Conservation (phyloP, 2,329 filamentous ascomycete genomes). For the Phyllosticta citriasiana region DNA sequence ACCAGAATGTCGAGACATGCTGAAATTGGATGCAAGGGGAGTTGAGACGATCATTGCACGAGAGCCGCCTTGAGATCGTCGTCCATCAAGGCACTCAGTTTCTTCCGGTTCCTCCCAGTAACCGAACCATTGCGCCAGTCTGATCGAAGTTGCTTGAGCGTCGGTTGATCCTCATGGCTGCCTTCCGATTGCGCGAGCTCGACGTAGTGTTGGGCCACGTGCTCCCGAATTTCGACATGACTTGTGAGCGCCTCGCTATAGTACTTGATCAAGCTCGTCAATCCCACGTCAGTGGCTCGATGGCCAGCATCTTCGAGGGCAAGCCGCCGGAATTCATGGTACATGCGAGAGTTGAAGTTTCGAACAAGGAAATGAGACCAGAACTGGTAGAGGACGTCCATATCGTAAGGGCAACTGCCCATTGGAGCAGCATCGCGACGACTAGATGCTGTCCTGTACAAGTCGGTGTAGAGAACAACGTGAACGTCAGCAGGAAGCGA, state of each 20-base stretch:
- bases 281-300: slow-evolving; percentile 44
- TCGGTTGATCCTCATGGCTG: slow-evolving; percentile 29
- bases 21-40: neutral
- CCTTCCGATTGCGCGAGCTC: slow-evolving; percentile 43
- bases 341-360: slow-evolving; percentile 67
- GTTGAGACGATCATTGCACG: slow-evolving; percentile 24
- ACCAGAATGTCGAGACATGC: slow-evolving; percentile 2
- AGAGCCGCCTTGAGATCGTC: slow-evolving; percentile 42
- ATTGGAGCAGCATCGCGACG: slow-evolving; percentile 36
- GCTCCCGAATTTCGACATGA: slow-evolving; percentile 40
- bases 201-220: slow-evolving; percentile 46
- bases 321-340: slow-evolving; percentile 59
- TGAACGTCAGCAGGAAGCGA: slow-evolving; percentile 33
- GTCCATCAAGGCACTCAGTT: slow-evolving; percentile 43
- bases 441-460: slow-evolving; percentile 40
- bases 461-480: slow-evolving; percentile 39
- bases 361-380: slow-evolving; percentile 64
- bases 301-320: slow-evolving; percentile 54
- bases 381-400: slow-evolving; percentile 61
- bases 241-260: slow-evolving; percentile 50
- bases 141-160: slow-evolving; percentile 42
- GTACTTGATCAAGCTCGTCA: slow-evolving; percentile 55
- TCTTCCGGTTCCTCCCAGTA: slow-evolving; percentile 48
- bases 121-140: slow-evolving; percentile 45
- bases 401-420: slow-evolving; percentile 43